Base-by-base conservation (phyloP, 768 basidiomycete species). In the Hydnum rufescens region DNA sequence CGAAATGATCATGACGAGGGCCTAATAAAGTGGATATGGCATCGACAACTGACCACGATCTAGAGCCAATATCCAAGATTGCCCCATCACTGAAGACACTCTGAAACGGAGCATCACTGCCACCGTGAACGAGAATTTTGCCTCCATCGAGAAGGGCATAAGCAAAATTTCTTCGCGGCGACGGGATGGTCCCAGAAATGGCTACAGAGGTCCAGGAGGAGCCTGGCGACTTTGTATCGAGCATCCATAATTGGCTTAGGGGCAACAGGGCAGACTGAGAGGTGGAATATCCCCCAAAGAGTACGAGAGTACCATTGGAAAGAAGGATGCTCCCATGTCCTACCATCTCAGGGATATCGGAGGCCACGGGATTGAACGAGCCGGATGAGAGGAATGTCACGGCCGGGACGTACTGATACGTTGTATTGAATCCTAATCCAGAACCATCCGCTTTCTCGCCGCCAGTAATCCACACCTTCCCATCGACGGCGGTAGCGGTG, bases 371-470 rank as follows among this genome's bases (percentile, higher is more conserved):
- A 4, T 70, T 65, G 2, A 72, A 60, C 3, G 80, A 73, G 28
- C 88, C 64, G 6, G 62, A 61, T 1, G 68, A 66, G 63, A 88
- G 90, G 4, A 69, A 64, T 18, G 76, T 71, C 58, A 73, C 61
- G n/a, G 53, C 49, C 30, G 53, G 54, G 26, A 51, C 54, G 64
- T 84, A 87, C 22, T 71, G 61, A 58, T 76, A 86, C 52, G 80
- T 73, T 44, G 82, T 76, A 3, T 72, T 67, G 60, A 82, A 78
- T 0, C 68, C 74, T 48, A 65, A 67, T 1, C 70, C 70, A 5
- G 87, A 90, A 8, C 76, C 84, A 62, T 93, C 89, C n/a, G 76
- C 76, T 59, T 72, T 78, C 64, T 82, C 73, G 4, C 89, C 89
- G 2, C 89, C 89, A 44, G 82, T 71, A 32, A 92, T 70, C 65